A percentile compares a stretch with the other conserved stretches of the same genome.
Evolutionary conservation across 306 rosid species (phyloP).

Genomic region (Cucumis hystrix): DNA sequence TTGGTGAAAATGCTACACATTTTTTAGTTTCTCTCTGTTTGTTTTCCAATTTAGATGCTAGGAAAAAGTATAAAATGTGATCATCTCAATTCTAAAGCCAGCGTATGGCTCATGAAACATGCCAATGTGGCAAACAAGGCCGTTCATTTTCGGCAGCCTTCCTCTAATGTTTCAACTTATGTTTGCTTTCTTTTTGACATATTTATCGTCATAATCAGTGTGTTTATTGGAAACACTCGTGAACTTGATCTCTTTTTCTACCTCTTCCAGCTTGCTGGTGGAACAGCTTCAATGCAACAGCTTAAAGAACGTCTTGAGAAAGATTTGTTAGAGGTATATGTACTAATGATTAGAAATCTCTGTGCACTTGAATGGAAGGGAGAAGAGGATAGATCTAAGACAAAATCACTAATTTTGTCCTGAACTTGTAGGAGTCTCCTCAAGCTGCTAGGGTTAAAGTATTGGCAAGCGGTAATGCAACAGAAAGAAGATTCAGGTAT

Average conservation of each 20-base stretch:
- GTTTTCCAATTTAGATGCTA: neutral
- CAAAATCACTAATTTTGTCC: neutral
- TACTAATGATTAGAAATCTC: neutral
- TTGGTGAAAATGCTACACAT: neutral
- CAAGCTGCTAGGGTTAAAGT: constrained; percentile 99
- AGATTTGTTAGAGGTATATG: constrained; percentile 79
- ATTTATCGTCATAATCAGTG: neutral
- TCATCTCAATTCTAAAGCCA: neutral
- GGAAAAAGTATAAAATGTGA: neutral
- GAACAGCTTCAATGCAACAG: constrained; percentile 99
- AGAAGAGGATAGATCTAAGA: neutral
- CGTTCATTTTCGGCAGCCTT: neutral
- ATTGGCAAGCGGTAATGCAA: constrained; percentile 93
- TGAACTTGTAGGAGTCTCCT: constrained; percentile 71
- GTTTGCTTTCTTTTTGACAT: neutral
- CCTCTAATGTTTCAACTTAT: neutral
- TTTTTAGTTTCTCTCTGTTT: neutral
- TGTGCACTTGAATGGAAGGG: neutral
- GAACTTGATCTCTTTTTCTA: neutral
- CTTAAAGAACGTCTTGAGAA: constrained; percentile 95
- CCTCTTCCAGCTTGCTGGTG: constrained; percentile 78
- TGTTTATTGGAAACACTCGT: neutral
- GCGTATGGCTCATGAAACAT: neutral
- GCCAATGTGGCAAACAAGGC: neutral
- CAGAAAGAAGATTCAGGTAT: constrained; percentile 96